Base-by-base conservation (phyloP, 805 yeast genomes). In the Monosporozyma siamensis region DNA sequence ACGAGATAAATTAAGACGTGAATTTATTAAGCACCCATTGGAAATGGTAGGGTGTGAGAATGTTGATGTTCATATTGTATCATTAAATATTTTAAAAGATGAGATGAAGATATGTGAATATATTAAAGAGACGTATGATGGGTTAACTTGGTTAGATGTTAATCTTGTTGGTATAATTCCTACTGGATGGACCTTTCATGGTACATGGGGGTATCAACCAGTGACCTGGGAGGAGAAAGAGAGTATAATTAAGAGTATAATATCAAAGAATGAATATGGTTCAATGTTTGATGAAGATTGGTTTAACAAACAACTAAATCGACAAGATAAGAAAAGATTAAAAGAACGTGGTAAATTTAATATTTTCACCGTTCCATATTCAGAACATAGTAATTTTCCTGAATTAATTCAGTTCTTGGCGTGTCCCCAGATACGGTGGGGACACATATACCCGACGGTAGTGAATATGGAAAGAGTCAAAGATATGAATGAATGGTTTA, bases 371-470 rank as follows among this genome's bases (percentile, higher is more conserved):
- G 74, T 89, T 1, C 97, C 98, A 0, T 92, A 92, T 55, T 82
- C 94, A 54, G 98, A 92, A 56, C 98, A 92, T 64, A 86, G 95
- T 9, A 85, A 95, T 44, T 90, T 79, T 53, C 66, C 82, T 30
- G 98, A 92, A 54, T 67, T 92, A 30, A 70, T 80, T 10, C 70
- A 72, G 42, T 85, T 90, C 55, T 74, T 81, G 18, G 64, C 72
- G 2, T 62, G 71, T 18, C 50, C n/a, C 2, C 4, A 12, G 11
- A 34, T 86, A 32, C 59, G 71, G 6, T 72, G 77, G 48, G 62
- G 63, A 0, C 54, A 68, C 32, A 72, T 86, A 11, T 76, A 88
- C 7, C 92, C 97, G 0, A 92, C 98, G 0, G n/a, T n/a, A n/a
- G 98, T 90, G 9, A 57, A 58, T 34, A 42, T 48, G 14, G 56